Base-by-base conservation (phyloP, 805 yeast genomes). In the Novakomyces olei region DNA sequence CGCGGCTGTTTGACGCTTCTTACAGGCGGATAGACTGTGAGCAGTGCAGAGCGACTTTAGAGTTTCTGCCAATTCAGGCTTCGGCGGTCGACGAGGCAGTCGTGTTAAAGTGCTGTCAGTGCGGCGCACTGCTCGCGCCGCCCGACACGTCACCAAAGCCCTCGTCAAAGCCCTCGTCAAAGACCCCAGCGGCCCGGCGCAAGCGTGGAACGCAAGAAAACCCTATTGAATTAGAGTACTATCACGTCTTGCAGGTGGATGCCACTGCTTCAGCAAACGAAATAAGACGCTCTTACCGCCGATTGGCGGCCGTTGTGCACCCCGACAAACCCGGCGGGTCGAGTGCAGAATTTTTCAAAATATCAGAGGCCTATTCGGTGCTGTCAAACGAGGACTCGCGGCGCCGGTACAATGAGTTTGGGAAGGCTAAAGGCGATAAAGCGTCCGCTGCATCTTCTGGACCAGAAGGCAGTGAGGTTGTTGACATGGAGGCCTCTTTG, bases 201-300 rank as follows among this genome's bases (percentile, higher is more conserved):
- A 22, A 22, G 25, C 12, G 9, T 12, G 25, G 25, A 22, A 22
- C 25, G 12, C 25, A 22, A 3, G 12, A 10, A 12, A 12, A 22
- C 25, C 25, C 25, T 2, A 3, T 22, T 10, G 25, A 22, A 10
- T 12, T 10, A 10, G 12, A 10, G 25, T 22, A 22, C 3, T 76
- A 76, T 44, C 63, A 54, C 27, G 59, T 57, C 2, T 54, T 75
- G 9, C 61, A 53, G 2, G 59, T 72, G 1, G 34, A 34, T 0
- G 41, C 37, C 4, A 43, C 48, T 0, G 39, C 43, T 2, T 49
- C 67, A 3, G 67, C 63, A 1, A 53, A 63, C 0, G 72, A 61
- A 7, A 63, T 79, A 39, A 77, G 73, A 45, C 69, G 64, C 44
- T 65, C 77, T 0, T 76, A 76, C 44, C 63, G 76, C 39, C 67